These are phyloP conservation scores for Aspergillus bertholletiae DNA, from an alignment of 495 filamentous ascomycete species.

Conservation along the genomic window DNA sequence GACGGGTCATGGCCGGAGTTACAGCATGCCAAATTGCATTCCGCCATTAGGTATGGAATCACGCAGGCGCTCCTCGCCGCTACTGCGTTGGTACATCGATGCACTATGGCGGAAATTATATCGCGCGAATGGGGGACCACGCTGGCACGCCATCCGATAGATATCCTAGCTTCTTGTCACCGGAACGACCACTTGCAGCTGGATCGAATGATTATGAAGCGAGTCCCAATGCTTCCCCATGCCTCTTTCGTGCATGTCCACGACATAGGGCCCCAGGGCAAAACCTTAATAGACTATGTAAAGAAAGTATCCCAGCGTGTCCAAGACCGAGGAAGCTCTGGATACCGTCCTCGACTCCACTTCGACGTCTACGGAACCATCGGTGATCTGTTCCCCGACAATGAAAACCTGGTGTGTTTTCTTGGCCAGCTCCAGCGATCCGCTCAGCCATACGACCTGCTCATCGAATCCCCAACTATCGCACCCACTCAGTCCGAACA, in stretches of 20 bases:
- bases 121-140: constrained; percentile 2
- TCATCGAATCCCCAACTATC: constrained; percentile 10
- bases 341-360: constrained; percentile 8
- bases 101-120: constrained; percentile 3
- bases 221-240: constrained; percentile 6
- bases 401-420: background rate
- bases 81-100: background rate
- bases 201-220: constrained; percentile 14
- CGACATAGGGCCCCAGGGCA: constrained; percentile 3
- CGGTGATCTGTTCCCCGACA: constrained; percentile 3
- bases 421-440: background rate
- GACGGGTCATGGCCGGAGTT: constrained; percentile 4
- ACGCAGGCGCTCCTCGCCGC: constrained; percentile 11
- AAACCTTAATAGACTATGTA: constrained; percentile 1
- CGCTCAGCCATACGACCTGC: constrained; percentile 3
- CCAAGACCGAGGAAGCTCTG: constrained; percentile 2
- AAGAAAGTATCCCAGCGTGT: constrained; percentile 1
- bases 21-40: background rate
- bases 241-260: constrained; percentile 12
- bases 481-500: constrained; percentile 2
- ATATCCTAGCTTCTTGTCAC: constrained; percentile 12
- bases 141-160: background rate
- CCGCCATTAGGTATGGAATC: constrained; percentile 8
- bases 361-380: constrained; percentile 13
- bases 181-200: constrained; percentile 9